Conservation (phyloP, 768 basidiomycete genomes). For the Tricholoma sp. region DNA sequence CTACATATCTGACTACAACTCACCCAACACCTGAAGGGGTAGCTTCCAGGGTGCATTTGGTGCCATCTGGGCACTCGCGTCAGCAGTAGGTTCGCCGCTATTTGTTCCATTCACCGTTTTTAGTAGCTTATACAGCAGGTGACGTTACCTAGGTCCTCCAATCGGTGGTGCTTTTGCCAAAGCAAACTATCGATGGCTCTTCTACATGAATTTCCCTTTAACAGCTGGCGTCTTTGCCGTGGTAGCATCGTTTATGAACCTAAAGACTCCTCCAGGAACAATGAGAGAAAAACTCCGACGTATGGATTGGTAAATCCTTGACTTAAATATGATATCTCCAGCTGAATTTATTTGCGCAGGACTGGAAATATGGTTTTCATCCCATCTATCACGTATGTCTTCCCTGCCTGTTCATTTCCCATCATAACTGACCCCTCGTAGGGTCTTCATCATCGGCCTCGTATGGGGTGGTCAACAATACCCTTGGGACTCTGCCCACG, state of each 20-base stretch:
- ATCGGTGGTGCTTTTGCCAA: constrained; percentile 20
- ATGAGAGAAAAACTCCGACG: constrained; percentile 26
- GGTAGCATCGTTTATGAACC: background rate
- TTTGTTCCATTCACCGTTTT: background rate
- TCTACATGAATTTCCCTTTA: background rate
- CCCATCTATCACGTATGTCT: constrained; percentile 22
- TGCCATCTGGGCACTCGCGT: constrained; percentile 33
- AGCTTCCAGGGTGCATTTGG: constrained; percentile 31
- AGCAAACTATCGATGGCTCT: background rate
- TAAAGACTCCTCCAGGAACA: constrained; percentile 28
- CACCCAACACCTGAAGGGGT: constrained; percentile 22
- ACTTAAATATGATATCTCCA: background rate
- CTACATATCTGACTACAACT: background rate
- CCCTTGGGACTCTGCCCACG: constrained; percentile 34
- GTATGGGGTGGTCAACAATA: constrained; percentile 45
- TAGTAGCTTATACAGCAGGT: background rate
- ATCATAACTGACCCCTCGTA: background rate
- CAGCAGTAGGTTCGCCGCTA: constrained; percentile 28
- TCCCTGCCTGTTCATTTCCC: background rate
- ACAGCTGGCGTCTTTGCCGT: background rate
- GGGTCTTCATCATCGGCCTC: constrained; percentile 30
- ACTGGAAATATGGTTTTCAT: constrained; percentile 41
- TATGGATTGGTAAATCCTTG: constrained; percentile 39
- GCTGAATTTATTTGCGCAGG: background rate
- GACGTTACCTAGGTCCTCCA: constrained; percentile 27